phyloP scores from a whole-genome alignment of 345 rosid species.

The Acer negundo region DNA sequence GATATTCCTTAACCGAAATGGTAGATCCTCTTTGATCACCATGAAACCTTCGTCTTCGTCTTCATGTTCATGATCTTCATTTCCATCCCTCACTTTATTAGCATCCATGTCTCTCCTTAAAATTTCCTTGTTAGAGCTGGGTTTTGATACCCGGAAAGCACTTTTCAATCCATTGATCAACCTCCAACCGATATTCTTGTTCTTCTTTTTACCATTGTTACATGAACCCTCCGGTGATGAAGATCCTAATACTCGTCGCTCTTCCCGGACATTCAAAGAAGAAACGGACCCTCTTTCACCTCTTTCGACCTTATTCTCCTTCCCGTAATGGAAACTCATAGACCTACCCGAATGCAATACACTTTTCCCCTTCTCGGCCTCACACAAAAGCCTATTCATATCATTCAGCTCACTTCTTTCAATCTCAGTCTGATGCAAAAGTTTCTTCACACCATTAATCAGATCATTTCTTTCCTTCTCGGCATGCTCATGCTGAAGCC shows the following conservation, averaged over 20 bases:
- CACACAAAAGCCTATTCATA: constrained; percentile 10
- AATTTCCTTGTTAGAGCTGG: constrained; percentile 5
- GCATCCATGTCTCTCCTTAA: constrained; percentile 12
- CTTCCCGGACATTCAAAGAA: constrained; percentile 45
- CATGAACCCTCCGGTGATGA: constrained; percentile 9
- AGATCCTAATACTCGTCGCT: neutral
- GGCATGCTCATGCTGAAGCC: constrained; percentile 12
- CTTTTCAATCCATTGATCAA: constrained; percentile 59
- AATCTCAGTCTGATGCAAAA: constrained; percentile 35
- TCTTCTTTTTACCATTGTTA: constrained; percentile 17
- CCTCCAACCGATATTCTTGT: constrained; percentile 46
- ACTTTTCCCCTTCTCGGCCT: constrained; percentile 33
- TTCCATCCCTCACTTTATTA: neutral
- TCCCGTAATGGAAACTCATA: constrained; percentile 59
- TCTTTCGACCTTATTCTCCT: constrained; percentile 39
- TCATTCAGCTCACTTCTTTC: constrained; percentile 16
- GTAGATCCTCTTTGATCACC: constrained; percentile 1
- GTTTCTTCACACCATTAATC: constrained; percentile 50
- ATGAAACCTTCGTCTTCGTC: neutral
- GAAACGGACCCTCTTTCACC: constrained; percentile 52
- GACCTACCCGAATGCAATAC: constrained; percentile 49
- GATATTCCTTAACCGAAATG: neutral
- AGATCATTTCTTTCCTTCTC: constrained; percentile 33
- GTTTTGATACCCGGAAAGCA: constrained; percentile 48
- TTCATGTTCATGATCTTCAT: neutral